Conservation (phyloP, 306 rosid species). For the Lathyrus aphaca region DNA sequence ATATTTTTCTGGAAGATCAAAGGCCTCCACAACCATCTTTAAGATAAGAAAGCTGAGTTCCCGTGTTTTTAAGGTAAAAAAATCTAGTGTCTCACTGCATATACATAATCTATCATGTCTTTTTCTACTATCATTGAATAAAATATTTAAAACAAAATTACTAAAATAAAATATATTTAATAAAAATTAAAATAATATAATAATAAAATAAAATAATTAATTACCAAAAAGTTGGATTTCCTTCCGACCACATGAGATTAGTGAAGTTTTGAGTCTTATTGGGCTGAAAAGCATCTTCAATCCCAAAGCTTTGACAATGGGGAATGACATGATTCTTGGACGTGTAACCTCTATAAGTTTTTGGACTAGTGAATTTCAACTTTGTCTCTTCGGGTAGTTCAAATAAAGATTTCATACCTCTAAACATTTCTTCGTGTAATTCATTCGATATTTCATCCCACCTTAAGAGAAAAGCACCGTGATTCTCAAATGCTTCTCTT, state of each 20-base stretch:
- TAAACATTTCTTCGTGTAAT: constrained; percentile 36
- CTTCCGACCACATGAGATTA: constrained; percentile 63
- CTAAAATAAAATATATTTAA: too few species aligned
- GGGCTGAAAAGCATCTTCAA: constrained; percentile 35
- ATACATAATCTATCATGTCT: not conserved
- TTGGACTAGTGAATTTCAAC: constrained; percentile 37
- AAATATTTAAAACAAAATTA: too few species aligned
- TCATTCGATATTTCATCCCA: constrained; percentile 18
- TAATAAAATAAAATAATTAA: not conserved
- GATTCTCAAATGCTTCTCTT: constrained; percentile 33
- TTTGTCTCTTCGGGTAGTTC: constrained; percentile 57
- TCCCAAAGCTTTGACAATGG: constrained; percentile 49
- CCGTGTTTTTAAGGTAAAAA: constrained; percentile 44
- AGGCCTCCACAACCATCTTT: constrained; percentile 50
- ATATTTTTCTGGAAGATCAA: constrained; percentile 42
- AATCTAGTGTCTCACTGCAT: constrained; percentile 44
- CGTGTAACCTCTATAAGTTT: constrained; percentile 40
- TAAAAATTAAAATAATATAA: constrained; percentile 35
- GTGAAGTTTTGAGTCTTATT: constrained; percentile 42
- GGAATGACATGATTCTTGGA: constrained; percentile 39
- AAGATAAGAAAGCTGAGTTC: constrained; percentile 34
- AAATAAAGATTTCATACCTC: constrained; percentile 44
- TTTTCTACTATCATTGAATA: not conserved
- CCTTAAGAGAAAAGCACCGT: constrained; percentile 36
- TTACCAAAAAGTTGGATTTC: constrained; percentile 53